Evolutionary conservation across 2,329 filamentous ascomycete species (phyloP).

Genomic region (Scleromitrula shiraiana): DNA sequence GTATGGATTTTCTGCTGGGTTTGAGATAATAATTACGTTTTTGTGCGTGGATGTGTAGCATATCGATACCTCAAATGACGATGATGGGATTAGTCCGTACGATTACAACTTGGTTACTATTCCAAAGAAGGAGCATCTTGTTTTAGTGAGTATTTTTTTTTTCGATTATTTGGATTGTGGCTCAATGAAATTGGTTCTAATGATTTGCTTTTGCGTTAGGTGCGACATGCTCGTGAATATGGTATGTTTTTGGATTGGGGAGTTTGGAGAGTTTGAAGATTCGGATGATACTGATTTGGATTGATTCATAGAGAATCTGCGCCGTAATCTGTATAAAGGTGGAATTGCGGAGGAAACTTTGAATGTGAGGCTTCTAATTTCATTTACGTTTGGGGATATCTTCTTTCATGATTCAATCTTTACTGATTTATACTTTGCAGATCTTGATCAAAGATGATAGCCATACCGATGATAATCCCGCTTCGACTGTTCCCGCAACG

Average conservation of each 20-base stretch:
- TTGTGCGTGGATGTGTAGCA: slow-evolving; percentile 29
- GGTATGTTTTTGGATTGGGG: slow-evolving; percentile 34
- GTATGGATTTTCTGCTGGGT: neutral
- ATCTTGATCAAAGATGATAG: slow-evolving; percentile 23
- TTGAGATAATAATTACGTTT: neutral
- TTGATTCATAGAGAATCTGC: slow-evolving; percentile 30
- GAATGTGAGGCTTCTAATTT: slow-evolving; percentile 20
- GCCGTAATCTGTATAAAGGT: slow-evolving; percentile 41
- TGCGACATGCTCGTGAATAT: slow-evolving; percentile 40
- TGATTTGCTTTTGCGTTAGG: slow-evolving; percentile 21
- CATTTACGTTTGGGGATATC: neutral
- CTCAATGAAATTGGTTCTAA: slow-evolving; percentile 1
- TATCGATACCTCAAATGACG: slow-evolving; percentile 27
- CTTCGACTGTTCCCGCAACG: slow-evolving; percentile 12
- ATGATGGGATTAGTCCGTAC: slow-evolving; percentile 30
- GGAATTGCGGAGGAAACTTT: slow-evolving; percentile 42
- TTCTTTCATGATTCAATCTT: neutral
- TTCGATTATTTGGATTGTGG: neutral
- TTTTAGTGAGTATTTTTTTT: slow-evolving; percentile 39
- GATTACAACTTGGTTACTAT: slow-evolving; percentile 42
- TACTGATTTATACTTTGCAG: slow-evolving; percentile 17
- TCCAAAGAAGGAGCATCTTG: slow-evolving; percentile 52
- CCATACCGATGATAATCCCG: slow-evolving; percentile 9
- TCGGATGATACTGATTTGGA: slow-evolving; percentile 14
- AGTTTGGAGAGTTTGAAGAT: too few relatives aligned